phyloP scores from a whole-genome alignment of 768 basidiomycete species.

The Flagelloscypha sp. region DNA sequence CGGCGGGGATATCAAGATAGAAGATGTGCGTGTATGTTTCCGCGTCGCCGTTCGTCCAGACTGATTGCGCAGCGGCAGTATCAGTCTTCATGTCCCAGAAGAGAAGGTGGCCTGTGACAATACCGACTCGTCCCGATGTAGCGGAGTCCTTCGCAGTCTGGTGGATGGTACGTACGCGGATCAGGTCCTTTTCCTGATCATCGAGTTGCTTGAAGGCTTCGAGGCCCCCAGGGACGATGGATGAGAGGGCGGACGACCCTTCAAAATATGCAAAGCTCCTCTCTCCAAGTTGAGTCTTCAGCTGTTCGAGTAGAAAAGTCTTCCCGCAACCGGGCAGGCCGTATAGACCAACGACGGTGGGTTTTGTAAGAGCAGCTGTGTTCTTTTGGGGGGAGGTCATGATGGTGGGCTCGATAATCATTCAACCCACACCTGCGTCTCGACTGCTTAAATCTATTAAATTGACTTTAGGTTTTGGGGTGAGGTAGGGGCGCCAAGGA shows the following conservation, averaged over 20 bases:
- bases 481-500: too few relatives aligned
- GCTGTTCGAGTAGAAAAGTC: constrained; percentile 10
- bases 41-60: constrained; percentile 13
- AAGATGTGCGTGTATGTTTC: constrained; percentile 14
- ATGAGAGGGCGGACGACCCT: constrained; percentile 13
- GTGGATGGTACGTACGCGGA: constrained; percentile 13
- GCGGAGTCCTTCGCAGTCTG: constrained; percentile 12
- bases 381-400: too few relatives aligned
- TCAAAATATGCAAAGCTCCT: constrained; percentile 12
- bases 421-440: too few relatives aligned
- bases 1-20: constrained; percentile 13
- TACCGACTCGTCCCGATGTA: constrained; percentile 11
- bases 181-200: constrained; percentile 8
- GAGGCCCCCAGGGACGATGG: constrained; percentile 16
- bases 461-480: too few relatives aligned
- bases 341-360: constrained; percentile 15
- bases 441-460: too few relatives aligned
- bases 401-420: too few relatives aligned
- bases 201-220: constrained; percentile 14
- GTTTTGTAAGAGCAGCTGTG: constrained; percentile 6
- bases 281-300: constrained; percentile 11
- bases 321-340: constrained; percentile 17
- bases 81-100: constrained; percentile 17
- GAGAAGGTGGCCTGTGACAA: constrained; percentile 16
- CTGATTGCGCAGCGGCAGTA: constrained; percentile 9